Percentiles rank a stretch among this genome's conserved stretches.
phyloP scores from a whole-genome alignment of 2,329 filamentous ascomycete species.

The Microcyclospora pomicola region DNA sequence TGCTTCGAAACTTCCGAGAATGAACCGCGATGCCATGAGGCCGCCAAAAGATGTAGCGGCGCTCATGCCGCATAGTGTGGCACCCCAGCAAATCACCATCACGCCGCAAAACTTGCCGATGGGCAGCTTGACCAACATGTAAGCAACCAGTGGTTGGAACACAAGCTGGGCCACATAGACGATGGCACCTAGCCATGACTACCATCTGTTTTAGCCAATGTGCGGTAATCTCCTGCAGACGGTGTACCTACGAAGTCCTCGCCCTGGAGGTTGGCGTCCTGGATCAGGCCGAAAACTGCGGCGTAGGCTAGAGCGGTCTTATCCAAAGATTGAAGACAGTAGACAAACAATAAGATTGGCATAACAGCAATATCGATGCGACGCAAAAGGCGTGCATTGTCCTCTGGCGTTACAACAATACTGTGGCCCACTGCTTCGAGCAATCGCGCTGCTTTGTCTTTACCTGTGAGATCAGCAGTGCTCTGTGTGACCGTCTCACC shows the following conservation, averaged over 20 bases:
- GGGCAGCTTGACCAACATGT: slow-evolving; percentile 45
- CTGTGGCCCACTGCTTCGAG: slow-evolving; percentile 33
- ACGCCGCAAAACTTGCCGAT: slow-evolving; percentile 45
- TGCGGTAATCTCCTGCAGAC: too few relatives aligned
- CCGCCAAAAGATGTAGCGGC: slow-evolving; percentile 37
- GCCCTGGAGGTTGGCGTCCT: slow-evolving; percentile 43
- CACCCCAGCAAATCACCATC: slow-evolving; percentile 40
- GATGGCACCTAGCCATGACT: slow-evolving; percentile 38
- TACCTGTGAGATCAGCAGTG: slow-evolving; percentile 10
- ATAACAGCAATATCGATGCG: slow-evolving; percentile 39
- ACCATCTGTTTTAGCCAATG: slow-evolving; percentile 10
- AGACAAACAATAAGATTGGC: slow-evolving; percentile 44
- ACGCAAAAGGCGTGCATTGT: slow-evolving; percentile 38
- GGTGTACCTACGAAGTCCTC: slow-evolving; percentile 19
- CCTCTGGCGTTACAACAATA: slow-evolving; percentile 37
- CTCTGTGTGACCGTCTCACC: too few relatives aligned
- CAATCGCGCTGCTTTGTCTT: slow-evolving; percentile 37
- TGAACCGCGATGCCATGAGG: slow-evolving; percentile 39
- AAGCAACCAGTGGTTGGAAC: slow-evolving; percentile 38
- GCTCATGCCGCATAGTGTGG: slow-evolving; percentile 38
- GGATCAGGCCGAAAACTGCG: slow-evolving; percentile 48
- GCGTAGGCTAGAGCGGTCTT: slow-evolving; percentile 49
- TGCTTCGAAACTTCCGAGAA: slow-evolving; percentile 45
- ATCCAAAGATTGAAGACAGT: slow-evolving; percentile 50
- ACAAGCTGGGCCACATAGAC: slow-evolving; percentile 43